phyloP scores from a whole-genome alignment of 2,329 filamentous ascomycete genomes.

The Chrysosporium queenslandicum region DNA sequence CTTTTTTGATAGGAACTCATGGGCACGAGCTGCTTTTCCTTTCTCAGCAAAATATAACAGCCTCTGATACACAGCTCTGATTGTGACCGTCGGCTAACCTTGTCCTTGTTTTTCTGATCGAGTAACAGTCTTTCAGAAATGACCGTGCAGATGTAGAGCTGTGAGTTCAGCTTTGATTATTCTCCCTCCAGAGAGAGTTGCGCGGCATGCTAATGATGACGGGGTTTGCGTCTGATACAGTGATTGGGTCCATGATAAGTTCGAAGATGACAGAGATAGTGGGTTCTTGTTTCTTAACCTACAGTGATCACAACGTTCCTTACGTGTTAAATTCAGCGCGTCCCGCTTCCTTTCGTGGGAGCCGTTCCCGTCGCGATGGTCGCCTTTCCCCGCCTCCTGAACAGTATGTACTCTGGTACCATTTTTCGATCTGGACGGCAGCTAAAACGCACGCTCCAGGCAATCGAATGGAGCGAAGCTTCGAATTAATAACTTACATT shows the following conservation, averaged over 20 bases:
- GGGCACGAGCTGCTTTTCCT: conserved; percentile 8
- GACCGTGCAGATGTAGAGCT: conserved; percentile 40
- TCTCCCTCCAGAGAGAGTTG: neutral
- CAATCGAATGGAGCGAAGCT: conserved; percentile 55
- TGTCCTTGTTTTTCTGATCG: conserved; percentile 26
- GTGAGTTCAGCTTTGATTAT: conserved; percentile 23
- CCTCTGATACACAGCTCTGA: conserved; percentile 17
- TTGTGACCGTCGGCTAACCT: conserved; percentile 37
- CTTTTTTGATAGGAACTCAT: neutral
- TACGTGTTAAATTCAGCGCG: conserved; percentile 12
- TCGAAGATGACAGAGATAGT: conserved; percentile 59
- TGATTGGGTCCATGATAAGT: conserved; percentile 92
- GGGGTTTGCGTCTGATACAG: conserved; percentile 34
- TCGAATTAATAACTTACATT: conserved; percentile 82
- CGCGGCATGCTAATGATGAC: neutral
- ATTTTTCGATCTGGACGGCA: neutral
- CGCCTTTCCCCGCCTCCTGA: conserved; percentile 19
- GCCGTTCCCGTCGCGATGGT: conserved; percentile 4
- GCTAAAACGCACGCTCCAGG: neutral
- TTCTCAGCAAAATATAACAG: conserved; percentile 20
- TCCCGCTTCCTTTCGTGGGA: conserved; percentile 10
- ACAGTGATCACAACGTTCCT: conserved; percentile 9
- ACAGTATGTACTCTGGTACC: conserved; percentile 23
- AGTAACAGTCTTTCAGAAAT: conserved; percentile 37
- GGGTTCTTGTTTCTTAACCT: conserved; percentile 22